phyloP scores from a whole-genome alignment of 306 rosid genomes.

The Prosopis cineraria region DNA sequence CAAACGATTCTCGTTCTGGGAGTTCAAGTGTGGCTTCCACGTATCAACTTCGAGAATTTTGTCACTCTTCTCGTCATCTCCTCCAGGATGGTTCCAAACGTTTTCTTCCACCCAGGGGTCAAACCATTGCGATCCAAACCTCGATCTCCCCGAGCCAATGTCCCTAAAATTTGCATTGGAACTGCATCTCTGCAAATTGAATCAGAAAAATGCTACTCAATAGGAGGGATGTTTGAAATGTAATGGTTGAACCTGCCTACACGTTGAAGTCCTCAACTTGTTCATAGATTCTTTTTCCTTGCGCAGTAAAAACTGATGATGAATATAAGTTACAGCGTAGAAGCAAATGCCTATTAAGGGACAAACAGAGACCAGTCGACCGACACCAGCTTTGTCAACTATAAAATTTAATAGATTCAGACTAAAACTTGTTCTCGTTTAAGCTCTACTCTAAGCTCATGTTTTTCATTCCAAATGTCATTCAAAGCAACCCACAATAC shows the following conservation, averaged over 20 bases:
- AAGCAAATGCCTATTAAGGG: background rate
- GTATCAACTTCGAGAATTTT: conserved; percentile 97
- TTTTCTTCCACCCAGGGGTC: conserved; percentile 88
- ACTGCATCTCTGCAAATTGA: conserved; percentile 71
- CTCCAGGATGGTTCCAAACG: conserved; percentile 35
- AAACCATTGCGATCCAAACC: conserved; percentile 59
- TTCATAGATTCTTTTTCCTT: background rate
- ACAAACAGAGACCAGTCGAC: background rate
- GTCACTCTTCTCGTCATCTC: conserved; percentile 64
- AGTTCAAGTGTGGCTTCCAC: conserved; percentile 79
- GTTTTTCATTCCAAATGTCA: background rate
- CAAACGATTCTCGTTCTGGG: conserved; percentile 38
- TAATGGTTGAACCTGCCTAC: background rate
- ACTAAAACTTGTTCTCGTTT: background rate
- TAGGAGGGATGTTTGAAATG: background rate
- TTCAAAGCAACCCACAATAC: background rate
- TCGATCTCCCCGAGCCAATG: conserved; percentile 44
- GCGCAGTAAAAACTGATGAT: background rate
- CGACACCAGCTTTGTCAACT: background rate
- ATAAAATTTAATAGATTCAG: background rate
- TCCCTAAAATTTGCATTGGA: conserved; percentile 72
- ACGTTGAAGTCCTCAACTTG: too few relatives aligned
- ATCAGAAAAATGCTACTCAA: background rate
- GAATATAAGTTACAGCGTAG: background rate
- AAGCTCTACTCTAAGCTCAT: background rate